Evolutionary conservation across 2,329 filamentous ascomycete species (phyloP).

Genomic region (Helminthosporium solani): DNA sequence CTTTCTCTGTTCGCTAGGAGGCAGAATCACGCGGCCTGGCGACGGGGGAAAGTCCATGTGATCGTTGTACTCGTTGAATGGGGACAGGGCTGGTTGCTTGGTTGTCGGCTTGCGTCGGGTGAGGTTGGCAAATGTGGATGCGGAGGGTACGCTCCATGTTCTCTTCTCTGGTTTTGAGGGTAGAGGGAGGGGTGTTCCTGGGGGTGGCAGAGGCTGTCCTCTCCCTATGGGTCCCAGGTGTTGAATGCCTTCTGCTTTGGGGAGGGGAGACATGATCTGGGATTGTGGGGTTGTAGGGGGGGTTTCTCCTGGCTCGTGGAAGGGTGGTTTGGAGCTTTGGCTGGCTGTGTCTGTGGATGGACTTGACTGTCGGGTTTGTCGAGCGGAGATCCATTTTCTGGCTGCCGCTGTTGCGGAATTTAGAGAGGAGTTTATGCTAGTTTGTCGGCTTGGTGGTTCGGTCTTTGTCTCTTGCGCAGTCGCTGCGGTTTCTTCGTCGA

Average conservation of each 20-base stretch:
- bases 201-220: conserved; percentile 78
- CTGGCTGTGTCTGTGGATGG: background rate
- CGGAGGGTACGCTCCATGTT: conserved; percentile 51
- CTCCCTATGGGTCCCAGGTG: conserved; percentile 71
- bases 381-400: conserved; percentile 60
- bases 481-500: conserved; percentile 16
- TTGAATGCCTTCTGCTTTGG: conserved; percentile 9
- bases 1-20: background rate
- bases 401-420: conserved; percentile 56
- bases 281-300: background rate
- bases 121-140: conserved; percentile 41
- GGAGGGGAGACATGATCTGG: background rate
- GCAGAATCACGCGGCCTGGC: background rate
- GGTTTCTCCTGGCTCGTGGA: background rate
- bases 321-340: background rate
- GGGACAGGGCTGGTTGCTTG: background rate
- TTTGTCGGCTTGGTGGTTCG: conserved; percentile 16
- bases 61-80: background rate
- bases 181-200: conserved; percentile 73
- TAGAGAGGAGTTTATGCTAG: conserved; percentile 38
- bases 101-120: conserved; percentile 59
- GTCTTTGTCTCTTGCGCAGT: conserved; percentile 21
- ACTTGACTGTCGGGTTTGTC: conserved; percentile 35
- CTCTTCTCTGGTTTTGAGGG: conserved; percentile 62
- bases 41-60: background rate